Base-by-base conservation (phyloP, 768 basidiomycete genomes). In the Lactarius sp. region DNA sequence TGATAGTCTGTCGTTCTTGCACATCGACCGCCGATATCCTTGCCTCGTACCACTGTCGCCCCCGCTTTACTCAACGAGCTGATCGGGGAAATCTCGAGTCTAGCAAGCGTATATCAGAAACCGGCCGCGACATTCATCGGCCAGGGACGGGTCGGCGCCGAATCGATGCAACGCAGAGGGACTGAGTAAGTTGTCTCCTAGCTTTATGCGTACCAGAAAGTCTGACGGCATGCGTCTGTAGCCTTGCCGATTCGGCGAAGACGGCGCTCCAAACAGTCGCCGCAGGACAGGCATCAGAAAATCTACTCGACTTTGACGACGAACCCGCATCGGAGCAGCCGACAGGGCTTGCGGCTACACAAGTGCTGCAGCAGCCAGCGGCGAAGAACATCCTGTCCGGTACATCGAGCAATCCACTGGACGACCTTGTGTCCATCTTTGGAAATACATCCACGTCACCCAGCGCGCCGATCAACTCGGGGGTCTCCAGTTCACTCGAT, bases 61-160 rank as follows among this genome's bases (percentile, higher is more conserved):
- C 83, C 92, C 1, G 92, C 84, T 0, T 76, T 98, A 18, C 77
- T 98, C 37, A 95, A 98, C 70, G 97, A 98, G 71, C 82, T 99
- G 3, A 75, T 98, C 0, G 85, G 88, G 36, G 97, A 98, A 73
- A 83, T 98, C 22, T 93, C 92, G 1, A 86, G 83, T 50, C 77
- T 98, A 20, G 92, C 94, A 6, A 96, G 94, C 71, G 94, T 96
- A 2, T 99, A 99, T 72, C 97, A 99, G 77, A 98, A 97, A 74
- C 97, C 97, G 0, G 87, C 86, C 41, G 92, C 94, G 72, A 98
- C 97, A 0, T 99, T 99, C 70, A 85, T 99, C 60, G 97, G 96
- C 0, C 85, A 86, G 67, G 96, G 97, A 8, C 82, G 95, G 53
- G 80, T 98, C 61, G 88, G 93, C 8, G 91, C 86, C 0, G 92